These are phyloP conservation scores for Botrytis deweyae DNA, from an alignment of 2,329 filamentous ascomycete species.

Conservation along the genomic window DNA sequence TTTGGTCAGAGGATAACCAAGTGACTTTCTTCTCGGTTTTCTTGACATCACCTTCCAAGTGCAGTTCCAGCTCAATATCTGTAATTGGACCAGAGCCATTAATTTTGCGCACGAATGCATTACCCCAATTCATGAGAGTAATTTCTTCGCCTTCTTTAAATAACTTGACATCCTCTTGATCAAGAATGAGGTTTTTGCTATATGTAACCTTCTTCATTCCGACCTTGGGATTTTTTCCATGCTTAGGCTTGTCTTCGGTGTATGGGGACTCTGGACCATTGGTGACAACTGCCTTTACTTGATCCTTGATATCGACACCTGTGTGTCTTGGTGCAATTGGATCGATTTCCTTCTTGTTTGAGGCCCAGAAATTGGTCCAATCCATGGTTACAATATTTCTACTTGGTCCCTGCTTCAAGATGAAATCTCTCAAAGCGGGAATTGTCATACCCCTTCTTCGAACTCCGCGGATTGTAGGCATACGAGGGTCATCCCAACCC, in stretches of 20 bases:
- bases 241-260: constrained; percentile 77
- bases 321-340: constrained; percentile 73
- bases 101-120: constrained; percentile 74
- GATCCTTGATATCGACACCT: constrained; percentile 67
- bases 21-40: constrained; percentile 96
- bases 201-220: constrained; percentile 84
- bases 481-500: constrained; percentile 85
- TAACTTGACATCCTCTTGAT: constrained; percentile 80
- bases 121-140: constrained; percentile 96
- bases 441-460: constrained; percentile 77
- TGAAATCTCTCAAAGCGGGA: constrained; percentile 76
- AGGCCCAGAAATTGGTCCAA: constrained; percentile 69
- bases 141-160: constrained; percentile 88
- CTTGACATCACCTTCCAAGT: constrained; percentile 91
- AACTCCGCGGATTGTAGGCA: constrained; percentile 82
- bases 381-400: constrained; percentile 83
- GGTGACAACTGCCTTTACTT: constrained; percentile 67
- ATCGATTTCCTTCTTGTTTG: constrained; percentile 82
- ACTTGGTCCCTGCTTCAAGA: constrained; percentile 78
- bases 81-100: constrained; percentile 60
- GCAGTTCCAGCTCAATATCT: constrained; percentile 76
- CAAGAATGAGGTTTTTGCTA: constrained; percentile 72
- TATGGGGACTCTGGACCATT: constrained; percentile 62
- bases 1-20: constrained; percentile 80
- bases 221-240: constrained; percentile 83